phyloP scores from a whole-genome alignment of 2,329 filamentous ascomycete genomes.

The Exophiala mesophila region DNA sequence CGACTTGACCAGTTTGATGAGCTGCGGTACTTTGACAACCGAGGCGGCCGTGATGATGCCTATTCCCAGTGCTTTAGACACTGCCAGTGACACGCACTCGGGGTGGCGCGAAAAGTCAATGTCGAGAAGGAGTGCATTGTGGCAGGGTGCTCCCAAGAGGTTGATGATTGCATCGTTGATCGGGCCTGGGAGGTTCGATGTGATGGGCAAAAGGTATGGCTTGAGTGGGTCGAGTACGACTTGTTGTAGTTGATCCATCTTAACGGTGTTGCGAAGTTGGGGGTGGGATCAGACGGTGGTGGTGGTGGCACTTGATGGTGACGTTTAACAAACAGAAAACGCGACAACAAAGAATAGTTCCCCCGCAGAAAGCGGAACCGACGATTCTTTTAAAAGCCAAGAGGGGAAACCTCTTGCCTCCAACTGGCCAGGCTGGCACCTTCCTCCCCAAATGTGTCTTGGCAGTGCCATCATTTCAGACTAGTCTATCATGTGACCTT shows the following conservation, averaged over 20 bases:
- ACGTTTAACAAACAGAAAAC: too few relatives aligned
- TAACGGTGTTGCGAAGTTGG: not conserved
- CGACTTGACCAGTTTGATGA: slow-evolving; percentile 81
- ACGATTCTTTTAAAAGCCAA: slow-evolving; percentile 4
- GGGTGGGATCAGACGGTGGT: too few relatives aligned
- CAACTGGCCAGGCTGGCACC: too few relatives aligned
- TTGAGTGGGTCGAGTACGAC: slow-evolving; percentile 40
- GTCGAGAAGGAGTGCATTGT: slow-evolving; percentile 78
- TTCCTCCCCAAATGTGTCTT: too few relatives aligned
- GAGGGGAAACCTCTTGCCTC: too few relatives aligned
- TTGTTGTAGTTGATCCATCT: slow-evolving; percentile 41
- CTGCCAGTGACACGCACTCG: slow-evolving; percentile 78
- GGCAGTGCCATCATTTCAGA: too few relatives aligned
- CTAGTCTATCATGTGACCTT: too few relatives aligned
- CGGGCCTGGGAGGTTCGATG: slow-evolving; percentile 66
- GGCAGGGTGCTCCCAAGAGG: slow-evolving; percentile 78
- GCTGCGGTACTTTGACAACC: slow-evolving; percentile 94
- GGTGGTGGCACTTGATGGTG: too few relatives aligned
- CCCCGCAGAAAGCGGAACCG: not conserved
- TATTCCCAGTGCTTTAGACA: slow-evolving; percentile 89
- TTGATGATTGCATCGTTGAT: slow-evolving; percentile 70
- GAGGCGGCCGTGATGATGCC: slow-evolving; percentile 87
- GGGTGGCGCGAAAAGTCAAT: slow-evolving; percentile 68
- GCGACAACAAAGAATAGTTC: too few relatives aligned
- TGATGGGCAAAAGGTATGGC: slow-evolving; percentile 59